These are phyloP conservation scores for Rubia balearica DNA, from an alignment of 305 asterid genomes.

Conservation along the genomic window DNA sequence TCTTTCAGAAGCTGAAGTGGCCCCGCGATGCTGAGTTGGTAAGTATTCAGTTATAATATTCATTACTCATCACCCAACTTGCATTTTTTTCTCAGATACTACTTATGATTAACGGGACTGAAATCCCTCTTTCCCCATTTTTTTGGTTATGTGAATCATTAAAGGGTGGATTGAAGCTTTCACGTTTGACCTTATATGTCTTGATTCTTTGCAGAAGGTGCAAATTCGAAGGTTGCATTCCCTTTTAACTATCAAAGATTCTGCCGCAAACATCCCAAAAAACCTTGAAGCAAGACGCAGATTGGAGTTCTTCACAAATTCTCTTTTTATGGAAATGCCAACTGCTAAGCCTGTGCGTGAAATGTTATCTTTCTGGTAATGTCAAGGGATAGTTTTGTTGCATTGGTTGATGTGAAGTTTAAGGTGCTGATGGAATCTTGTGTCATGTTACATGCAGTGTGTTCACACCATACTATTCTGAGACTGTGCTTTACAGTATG, in stretches of 20 bases:
- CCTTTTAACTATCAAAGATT: conserved; percentile 78
- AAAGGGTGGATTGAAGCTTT: not conserved
- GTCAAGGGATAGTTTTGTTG: conserved; percentile 7
- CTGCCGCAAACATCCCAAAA: conserved; percentile 78
- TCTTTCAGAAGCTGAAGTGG: conserved; percentile 90
- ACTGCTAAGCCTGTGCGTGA: conserved; percentile 72
- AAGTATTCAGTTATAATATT: conserved; percentile 13
- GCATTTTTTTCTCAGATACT: not conserved
- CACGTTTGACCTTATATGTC: not conserved
- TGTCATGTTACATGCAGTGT: conserved; percentile 49
- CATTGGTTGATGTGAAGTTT: conserved; percentile 14
- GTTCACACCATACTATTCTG: conserved; percentile 94
- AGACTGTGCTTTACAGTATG: conserved; percentile 97
- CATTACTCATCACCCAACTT: not conserved
- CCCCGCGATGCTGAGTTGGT: conserved; percentile 83
- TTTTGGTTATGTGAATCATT: not conserved
- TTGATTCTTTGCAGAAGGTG: conserved; percentile 52
- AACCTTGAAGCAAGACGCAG: conserved; percentile 96
- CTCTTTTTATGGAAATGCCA: conserved; percentile 98
- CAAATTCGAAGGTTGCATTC: conserved; percentile 77
- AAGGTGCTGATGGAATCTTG: not conserved
- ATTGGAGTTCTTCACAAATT: conserved; percentile 80
- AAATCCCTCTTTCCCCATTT: not conserved
- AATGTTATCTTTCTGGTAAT: conserved; percentile 87
- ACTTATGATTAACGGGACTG: not conserved